Conservation (phyloP, 1,284 basidiomycete genomes). For the Mrakiaceae sp. region DNA sequence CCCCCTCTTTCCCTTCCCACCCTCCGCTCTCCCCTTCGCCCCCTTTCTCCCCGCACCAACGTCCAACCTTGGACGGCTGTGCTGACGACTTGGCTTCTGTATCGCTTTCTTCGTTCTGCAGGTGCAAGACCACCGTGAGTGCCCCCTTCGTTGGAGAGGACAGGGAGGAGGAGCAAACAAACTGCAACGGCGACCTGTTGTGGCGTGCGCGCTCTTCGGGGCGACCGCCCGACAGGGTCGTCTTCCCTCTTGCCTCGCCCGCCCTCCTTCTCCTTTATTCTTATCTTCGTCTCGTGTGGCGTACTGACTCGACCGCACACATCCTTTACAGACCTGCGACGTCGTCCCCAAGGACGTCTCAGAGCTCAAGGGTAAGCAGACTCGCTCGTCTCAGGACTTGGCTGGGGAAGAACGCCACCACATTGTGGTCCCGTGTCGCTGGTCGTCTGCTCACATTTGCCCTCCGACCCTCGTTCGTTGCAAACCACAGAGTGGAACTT, state of each 20-base stretch:
- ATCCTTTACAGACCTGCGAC: constrained; percentile 2
- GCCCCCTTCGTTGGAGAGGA: background rate
- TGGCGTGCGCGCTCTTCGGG: background rate
- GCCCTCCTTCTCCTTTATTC: background rate
- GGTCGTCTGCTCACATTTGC: background rate
- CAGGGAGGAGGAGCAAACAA: background rate
- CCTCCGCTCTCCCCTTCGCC: background rate
- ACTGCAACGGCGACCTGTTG: background rate
- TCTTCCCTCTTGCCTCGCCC: background rate
- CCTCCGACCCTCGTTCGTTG: background rate
- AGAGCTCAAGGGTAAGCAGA: constrained; percentile 16
- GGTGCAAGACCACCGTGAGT: constrained; percentile 15
- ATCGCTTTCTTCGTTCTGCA: background rate
- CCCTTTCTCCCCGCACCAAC: background rate
- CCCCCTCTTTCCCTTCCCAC: too few species aligned
- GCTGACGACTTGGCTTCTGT: background rate
- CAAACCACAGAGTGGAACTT: constrained; percentile 13
- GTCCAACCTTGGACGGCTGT: background rate
- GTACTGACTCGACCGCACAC: background rate
- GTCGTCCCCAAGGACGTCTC: constrained; percentile 11
- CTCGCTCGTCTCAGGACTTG: background rate
- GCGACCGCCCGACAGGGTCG: background rate
- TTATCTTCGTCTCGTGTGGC: background rate
- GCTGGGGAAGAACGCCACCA: background rate
- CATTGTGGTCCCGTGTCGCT: background rate